Conservation (phyloP, 352 stramenopile species). For the Phytophthora colocasiae region DNA sequence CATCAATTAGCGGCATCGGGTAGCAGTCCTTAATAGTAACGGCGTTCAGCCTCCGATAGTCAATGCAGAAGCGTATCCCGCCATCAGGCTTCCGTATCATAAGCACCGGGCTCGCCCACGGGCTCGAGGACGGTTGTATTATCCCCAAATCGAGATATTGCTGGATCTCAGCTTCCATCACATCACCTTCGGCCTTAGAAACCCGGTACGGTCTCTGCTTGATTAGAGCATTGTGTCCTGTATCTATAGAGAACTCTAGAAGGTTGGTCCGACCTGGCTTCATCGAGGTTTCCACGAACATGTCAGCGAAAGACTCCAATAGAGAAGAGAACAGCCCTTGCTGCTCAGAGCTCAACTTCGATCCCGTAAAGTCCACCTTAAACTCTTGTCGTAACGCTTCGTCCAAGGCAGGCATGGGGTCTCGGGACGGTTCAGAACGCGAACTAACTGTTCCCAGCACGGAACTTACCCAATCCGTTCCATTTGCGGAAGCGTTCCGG, state of each 20-base stretch:
- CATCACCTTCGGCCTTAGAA: slow-evolving; percentile 4
- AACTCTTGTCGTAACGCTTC: not conserved
- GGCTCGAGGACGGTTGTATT: not conserved
- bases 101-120: not conserved
- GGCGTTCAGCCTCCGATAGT: not conserved
- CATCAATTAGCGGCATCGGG: not conserved
- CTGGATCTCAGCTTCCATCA: slow-evolving; percentile 1
- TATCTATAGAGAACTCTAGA: slow-evolving; percentile 6
- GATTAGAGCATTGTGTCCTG: not conserved
- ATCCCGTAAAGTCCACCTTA: not conserved
- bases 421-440: too few relatives aligned
- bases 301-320: not conserved
- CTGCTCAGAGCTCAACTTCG: slow-evolving; percentile 5
- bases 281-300: slow-evolving; percentile 13
- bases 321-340: not conserved
- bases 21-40: not conserved
- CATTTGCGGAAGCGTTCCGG: too few relatives aligned
- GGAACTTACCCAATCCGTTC: not conserved
- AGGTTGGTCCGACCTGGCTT: not conserved
- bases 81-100: not conserved
- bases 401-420: not conserved
- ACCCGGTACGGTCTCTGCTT: slow-evolving; percentile 5
- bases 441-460: not conserved
- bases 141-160: not conserved
- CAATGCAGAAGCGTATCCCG: not conserved